A percentile compares a stretch with the other conserved stretches of the same genome.
phyloP scores from a whole-genome alignment of 1,284 basidiomycete genomes.

The Afroboletus lepidellus region DNA sequence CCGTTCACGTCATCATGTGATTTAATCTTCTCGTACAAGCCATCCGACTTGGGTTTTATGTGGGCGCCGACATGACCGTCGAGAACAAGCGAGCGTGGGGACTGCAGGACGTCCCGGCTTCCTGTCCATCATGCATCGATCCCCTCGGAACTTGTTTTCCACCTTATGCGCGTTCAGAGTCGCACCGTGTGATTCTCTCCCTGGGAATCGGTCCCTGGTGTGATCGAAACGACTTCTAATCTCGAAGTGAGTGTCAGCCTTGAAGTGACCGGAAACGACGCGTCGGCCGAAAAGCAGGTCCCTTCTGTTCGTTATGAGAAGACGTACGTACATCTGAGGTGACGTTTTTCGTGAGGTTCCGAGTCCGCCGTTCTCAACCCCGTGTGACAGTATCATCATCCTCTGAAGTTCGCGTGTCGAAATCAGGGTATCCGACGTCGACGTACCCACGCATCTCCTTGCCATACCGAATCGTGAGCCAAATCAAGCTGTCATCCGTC shows the following conservation, averaged over 20 bases:
- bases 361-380: not conserved
- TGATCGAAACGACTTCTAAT: not conserved
- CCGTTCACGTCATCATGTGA: not conserved
- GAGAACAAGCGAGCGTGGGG: not conserved
- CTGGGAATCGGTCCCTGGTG: not conserved
- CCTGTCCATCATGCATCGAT: not conserved
- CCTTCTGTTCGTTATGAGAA: too few species aligned
- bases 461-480: conserved; percentile 45
- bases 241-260: too few species aligned
- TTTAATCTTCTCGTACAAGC: not conserved
- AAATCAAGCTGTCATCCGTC: conserved; percentile 36
- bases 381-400: not conserved
- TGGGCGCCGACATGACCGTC: not conserved
- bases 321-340: too few species aligned
- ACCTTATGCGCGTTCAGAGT: not conserved
- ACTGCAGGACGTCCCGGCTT: not conserved
- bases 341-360: not conserved
- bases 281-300: too few species aligned
- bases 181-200: not conserved
- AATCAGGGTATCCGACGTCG: conserved; percentile 43
- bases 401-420: not conserved
- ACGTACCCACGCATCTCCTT: conserved; percentile 44
- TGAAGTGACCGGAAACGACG: too few species aligned
- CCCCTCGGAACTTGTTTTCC: not conserved
- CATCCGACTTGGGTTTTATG: not conserved